These are phyloP conservation scores for Hanseniaspora lindneri DNA, from an alignment of 805 yeast genomes.

Conservation along the genomic window DNA sequence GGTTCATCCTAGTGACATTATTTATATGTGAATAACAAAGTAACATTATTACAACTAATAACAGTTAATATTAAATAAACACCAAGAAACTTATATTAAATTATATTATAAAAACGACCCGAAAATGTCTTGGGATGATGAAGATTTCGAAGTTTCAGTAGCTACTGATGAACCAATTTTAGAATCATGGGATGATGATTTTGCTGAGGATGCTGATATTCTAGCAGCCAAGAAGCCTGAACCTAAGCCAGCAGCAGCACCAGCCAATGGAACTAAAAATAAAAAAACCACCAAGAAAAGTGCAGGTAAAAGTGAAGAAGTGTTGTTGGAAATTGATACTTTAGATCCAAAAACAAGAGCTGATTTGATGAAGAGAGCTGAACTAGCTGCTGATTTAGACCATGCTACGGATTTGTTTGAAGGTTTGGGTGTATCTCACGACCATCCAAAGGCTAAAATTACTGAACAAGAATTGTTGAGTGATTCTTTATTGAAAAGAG, in stretches of 20 bases:
- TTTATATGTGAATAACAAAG: too few species aligned
- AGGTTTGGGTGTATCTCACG: constrained; percentile 45
- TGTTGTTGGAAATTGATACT: constrained; percentile 46
- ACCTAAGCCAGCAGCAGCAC: constrained; percentile 29
- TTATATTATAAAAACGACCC: background rate
- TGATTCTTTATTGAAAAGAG: constrained; percentile 22
- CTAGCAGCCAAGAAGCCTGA: constrained; percentile 82
- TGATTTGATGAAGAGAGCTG: constrained; percentile 67
- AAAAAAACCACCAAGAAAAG: constrained; percentile 30
- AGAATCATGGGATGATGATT: constrained; percentile 73
- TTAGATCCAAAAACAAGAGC: constrained; percentile 64
- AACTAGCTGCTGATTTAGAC: constrained; percentile 72
- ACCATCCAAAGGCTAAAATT: constrained; percentile 36
- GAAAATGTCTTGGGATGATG: constrained; percentile 56
- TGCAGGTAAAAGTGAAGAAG: constrained; percentile 31
- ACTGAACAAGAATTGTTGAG: constrained; percentile 29
- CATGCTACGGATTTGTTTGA: constrained; percentile 90
- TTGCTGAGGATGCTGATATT: constrained; percentile 31
- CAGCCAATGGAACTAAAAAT: constrained; percentile 26
- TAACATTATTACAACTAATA: too few species aligned
- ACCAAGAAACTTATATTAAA: background rate
- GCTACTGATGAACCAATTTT: constrained; percentile 40
- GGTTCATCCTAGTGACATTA: too few species aligned
- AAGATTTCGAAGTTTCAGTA: constrained; percentile 67
- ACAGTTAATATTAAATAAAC: too few species aligned